Percentiles rank a stretch among this genome's conserved stretches.
These are phyloP conservation scores for Oryza meyeriana DNA, from an alignment of 176 grass and related monocot genomes.

Conservation along the genomic window DNA sequence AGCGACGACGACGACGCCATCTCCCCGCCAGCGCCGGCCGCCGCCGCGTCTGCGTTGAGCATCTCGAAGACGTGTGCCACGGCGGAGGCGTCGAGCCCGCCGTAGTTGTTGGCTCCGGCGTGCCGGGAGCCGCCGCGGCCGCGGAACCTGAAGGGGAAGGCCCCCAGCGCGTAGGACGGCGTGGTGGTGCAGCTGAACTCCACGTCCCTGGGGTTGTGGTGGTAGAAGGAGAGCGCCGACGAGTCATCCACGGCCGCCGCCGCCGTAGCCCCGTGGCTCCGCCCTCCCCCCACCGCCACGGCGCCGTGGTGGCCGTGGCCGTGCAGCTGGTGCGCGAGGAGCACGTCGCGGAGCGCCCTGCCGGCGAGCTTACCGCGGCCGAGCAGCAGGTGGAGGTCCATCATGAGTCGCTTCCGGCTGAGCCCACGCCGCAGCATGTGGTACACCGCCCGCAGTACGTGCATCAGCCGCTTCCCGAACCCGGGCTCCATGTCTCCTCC, in stretches of 20 bases:
- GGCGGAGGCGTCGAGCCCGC: conserved; percentile 37
- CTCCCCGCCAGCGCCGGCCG: neutral
- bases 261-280: too few species aligned
- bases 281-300: too few species aligned
- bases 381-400: conserved; percentile 75
- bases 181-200: conserved; percentile 96
- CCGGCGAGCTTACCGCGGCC: conserved; percentile 73
- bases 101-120: neutral
- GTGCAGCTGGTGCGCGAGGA: conserved; percentile 32
- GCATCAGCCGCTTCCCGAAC: conserved; percentile 53
- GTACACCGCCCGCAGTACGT: conserved; percentile 62
- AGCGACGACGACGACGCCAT: neutral
- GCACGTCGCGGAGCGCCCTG: conserved; percentile 42
- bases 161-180: conserved; percentile 28
- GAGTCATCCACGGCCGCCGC: neutral
- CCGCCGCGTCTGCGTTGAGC: conserved; percentile 33
- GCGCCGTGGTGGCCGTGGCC: neutral
- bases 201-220: conserved; percentile 49
- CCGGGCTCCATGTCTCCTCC: conserved; percentile 42
- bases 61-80: conserved; percentile 65
- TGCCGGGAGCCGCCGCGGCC: neutral
- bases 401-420: conserved; percentile 69
- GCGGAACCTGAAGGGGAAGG: conserved; percentile 37
- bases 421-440: conserved; percentile 76
- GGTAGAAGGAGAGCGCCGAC: conserved; percentile 26